Percentiles rank a stretch among this genome's conserved stretches.
Evolutionary conservation across 2,329 filamentous ascomycete genomes (phyloP).

Genomic region (Rutstroemia sp.): DNA sequence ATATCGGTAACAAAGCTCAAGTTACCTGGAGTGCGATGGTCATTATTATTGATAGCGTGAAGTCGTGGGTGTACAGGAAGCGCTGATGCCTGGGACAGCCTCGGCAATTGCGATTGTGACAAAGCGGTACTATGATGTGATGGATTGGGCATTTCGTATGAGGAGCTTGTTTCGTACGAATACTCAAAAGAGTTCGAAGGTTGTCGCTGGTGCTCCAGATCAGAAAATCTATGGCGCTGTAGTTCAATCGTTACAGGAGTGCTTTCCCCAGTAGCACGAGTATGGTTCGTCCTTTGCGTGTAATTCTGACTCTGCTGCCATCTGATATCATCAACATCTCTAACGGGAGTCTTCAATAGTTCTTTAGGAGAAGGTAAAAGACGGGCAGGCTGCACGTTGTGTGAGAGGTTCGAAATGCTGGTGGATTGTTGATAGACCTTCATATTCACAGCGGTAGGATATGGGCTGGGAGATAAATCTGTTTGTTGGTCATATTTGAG

Average conservation of each 20-base stretch:
- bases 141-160: not conserved
- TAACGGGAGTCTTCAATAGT: not conserved
- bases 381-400: not conserved
- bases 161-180: not conserved
- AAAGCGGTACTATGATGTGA: not conserved
- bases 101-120: not conserved
- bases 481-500: conserved; percentile 24
- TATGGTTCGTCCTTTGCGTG: not conserved
- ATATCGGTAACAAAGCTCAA: conserved; percentile 25
- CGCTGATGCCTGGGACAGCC: not conserved
- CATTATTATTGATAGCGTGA: not conserved
- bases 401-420: not conserved
- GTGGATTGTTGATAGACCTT: not conserved
- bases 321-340: not conserved
- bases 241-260: not conserved
- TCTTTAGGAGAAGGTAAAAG: not conserved
- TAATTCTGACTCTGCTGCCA: not conserved
- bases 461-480: conserved; percentile 25
- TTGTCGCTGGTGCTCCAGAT: not conserved
- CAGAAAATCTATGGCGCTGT: not conserved
- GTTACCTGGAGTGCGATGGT: conserved; percentile 7
- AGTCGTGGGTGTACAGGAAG: not conserved
- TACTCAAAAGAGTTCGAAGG: not conserved
- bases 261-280: not conserved
- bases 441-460: not conserved